phyloP scores from a whole-genome alignment of 2,329 filamentous ascomycete species.

The Stemphylium vesicarium region DNA sequence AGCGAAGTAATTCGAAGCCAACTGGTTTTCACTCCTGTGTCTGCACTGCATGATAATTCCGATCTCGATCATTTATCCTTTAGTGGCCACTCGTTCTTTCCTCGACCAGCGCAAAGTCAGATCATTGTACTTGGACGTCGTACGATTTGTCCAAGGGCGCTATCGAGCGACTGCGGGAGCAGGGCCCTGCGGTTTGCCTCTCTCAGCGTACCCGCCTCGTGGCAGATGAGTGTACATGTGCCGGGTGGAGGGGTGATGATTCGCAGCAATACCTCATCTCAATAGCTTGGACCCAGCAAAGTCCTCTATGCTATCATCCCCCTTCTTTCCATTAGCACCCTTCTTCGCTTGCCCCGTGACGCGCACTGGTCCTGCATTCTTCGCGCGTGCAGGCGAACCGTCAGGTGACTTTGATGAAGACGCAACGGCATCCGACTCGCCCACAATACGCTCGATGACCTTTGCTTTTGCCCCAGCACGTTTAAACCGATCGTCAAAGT shows the following conservation, averaged over 20 bases:
- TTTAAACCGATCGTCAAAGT: conserved; percentile 89
- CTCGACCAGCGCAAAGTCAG: neutral
- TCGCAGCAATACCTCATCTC: conserved; percentile 16
- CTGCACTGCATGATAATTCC: neutral
- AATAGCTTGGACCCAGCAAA: conserved; percentile 40
- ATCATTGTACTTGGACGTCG: neutral
- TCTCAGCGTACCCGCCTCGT: neutral
- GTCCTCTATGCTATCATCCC: conserved; percentile 44
- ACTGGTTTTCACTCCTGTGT: conserved; percentile 15
- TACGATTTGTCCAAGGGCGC: neutral
- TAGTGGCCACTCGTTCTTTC: neutral
- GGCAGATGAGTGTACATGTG: neutral
- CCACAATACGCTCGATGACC: conserved; percentile 76
- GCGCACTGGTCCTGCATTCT: conserved; percentile 21
- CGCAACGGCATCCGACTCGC: conserved; percentile 31
- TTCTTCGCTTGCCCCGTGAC: conserved; percentile 22
- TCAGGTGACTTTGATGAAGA: conserved; percentile 15
- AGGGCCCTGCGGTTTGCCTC: neutral
- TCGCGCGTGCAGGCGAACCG: conserved; percentile 40
- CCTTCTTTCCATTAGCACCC: conserved; percentile 19
- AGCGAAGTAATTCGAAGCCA: conserved; percentile 34
- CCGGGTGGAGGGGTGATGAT: neutral
- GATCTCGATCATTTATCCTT: neutral
- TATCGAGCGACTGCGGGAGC: neutral
- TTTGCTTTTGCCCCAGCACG: conserved; percentile 83